Percentiles rank a stretch among this genome's conserved stretches.
Evolutionary conservation across 2,329 filamentous ascomycete species (phyloP).

Genomic region (Alternaria triticimaculans): DNA sequence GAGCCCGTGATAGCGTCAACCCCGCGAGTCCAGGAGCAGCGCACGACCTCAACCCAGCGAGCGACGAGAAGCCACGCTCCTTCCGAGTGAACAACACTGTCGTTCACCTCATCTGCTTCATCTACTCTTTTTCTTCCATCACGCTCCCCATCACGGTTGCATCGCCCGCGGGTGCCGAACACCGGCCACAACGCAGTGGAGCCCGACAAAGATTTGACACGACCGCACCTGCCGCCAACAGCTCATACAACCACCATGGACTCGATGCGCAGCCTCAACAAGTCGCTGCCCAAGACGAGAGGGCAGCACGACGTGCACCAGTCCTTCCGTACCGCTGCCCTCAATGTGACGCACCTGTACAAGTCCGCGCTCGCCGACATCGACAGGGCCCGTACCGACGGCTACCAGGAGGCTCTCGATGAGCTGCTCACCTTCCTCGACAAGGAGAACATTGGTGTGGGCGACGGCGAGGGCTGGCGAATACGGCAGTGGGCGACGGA

Average conservation of each 20-base stretch:
- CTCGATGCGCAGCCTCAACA: constrained; percentile 52
- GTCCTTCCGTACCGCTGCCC: constrained; percentile 88
- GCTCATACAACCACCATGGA: constrained; percentile 36
- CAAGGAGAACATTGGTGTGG: constrained; percentile 76
- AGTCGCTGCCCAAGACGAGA: constrained; percentile 46
- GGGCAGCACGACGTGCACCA: constrained; percentile 69
- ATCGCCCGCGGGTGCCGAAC: not conserved
- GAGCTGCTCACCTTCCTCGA: constrained; percentile 88
- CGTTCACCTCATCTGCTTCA: not conserved
- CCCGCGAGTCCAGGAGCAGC: constrained; percentile 9
- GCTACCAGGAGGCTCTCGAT: constrained; percentile 93
- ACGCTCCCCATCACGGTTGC: not conserved
- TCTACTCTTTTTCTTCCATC: not conserved
- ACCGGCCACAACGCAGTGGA: constrained; percentile 3
- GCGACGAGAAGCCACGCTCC: constrained; percentile 10
- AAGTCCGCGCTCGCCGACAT: constrained; percentile 85
- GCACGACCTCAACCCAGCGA: not conserved
- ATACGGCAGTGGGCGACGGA: constrained; percentile 73
- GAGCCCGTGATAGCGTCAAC: constrained; percentile 13
- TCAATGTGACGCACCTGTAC: constrained; percentile 95
- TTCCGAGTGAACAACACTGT: constrained; percentile 2
- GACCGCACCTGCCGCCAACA: not conserved
- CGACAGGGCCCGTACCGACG: constrained; percentile 75
- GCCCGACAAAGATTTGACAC: constrained; percentile 6
- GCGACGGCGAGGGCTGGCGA: constrained; percentile 77